Base-by-base conservation (phyloP, 2,329 filamentous ascomycete species). In the Thelonectria olida region DNA sequence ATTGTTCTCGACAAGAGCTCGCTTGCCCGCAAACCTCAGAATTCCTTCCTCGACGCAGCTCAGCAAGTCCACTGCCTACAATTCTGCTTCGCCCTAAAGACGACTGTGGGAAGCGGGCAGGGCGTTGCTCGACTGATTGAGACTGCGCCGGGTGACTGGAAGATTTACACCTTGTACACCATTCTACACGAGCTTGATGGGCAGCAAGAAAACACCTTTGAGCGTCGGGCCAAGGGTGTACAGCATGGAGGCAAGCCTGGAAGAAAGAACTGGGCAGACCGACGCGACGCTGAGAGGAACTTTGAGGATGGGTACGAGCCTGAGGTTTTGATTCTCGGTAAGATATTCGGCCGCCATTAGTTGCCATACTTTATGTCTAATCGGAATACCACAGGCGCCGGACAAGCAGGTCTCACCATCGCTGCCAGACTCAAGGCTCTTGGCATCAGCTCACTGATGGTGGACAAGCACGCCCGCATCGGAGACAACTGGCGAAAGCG, bases 401-500 rank as follows among this genome's bases (percentile, higher is more conserved):
- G 88, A 0, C 88, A 90, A 71, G 82, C 81, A 5, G 88, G 88
- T 2, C 77, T 90, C 7, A 84, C 82, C 0, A 77, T 79, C 1
- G 86, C 85, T 1, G 87, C 86, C 0, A 81, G 87, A 5, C 79
- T 90, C 19, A 86, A 88, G 65, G 84, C 85, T 77, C 79, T 89
- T 1, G 81, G 83, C 2, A 75, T 90, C 2, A 75, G 82, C 13
- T 75, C 84, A 1, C 76, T 90, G 2, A 70, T 90, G 23, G 78
- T 90, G n/a, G 88, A 90, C 67, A 77, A 80, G 23, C 85, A 88
- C 54, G 77, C 82, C 0, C 78, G 81, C 2, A 77, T 90, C 0
- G 88, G 88, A 15, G 87, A 90, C 63, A 90, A 86, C 70, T 90
- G 88, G 88, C 80, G 88, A 15, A 79, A 81, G 25, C 76, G 88